A percentile compares a stretch with the other conserved stretches of the same genome.
These are phyloP conservation scores for Lachnellula hyalina DNA, from an alignment of 2,329 filamentous ascomycete species.

Conservation along the genomic window DNA sequence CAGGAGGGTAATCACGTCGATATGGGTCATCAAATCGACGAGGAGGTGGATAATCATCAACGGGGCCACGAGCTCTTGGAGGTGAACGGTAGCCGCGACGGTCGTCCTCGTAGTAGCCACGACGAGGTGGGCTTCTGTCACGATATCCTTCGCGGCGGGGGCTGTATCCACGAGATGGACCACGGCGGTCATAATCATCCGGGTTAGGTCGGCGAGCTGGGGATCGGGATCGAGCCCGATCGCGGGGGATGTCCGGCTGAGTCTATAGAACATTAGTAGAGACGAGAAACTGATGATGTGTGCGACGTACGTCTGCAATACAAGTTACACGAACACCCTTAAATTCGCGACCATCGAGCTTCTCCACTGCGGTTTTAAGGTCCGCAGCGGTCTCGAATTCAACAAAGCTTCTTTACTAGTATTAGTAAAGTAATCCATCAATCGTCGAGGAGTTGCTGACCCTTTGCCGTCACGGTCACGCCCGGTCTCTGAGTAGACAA, in stretches of 20 bases:
- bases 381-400: constrained; percentile 94
- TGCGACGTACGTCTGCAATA: constrained; percentile 69
- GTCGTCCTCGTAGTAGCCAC: constrained; percentile 84
- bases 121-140: constrained; percentile 73
- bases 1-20: constrained; percentile 57
- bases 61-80: constrained; percentile 62
- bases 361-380: constrained; percentile 85
- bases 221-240: constrained; percentile 75
- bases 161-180: constrained; percentile 76
- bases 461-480: constrained; percentile 90
- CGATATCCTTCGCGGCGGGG: constrained; percentile 81
- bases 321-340: constrained; percentile 85
- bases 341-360: constrained; percentile 88
- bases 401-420: constrained; percentile 64
- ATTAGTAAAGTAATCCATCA: constrained; percentile 13
- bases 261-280: constrained; percentile 47
- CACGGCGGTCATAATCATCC: constrained; percentile 81
- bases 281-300: constrained; percentile 15
- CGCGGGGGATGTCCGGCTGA: constrained; percentile 67
- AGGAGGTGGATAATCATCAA: constrained; percentile 72
- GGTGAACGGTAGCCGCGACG: constrained; percentile 73
- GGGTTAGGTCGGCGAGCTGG: constrained; percentile 64
- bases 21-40: constrained; percentile 74
- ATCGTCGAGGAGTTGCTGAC: constrained; percentile 47
- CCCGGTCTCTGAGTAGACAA: constrained; percentile 95